phyloP scores from a whole-genome alignment of 345 rosid species.

The Boechera retrofracta region DNA sequence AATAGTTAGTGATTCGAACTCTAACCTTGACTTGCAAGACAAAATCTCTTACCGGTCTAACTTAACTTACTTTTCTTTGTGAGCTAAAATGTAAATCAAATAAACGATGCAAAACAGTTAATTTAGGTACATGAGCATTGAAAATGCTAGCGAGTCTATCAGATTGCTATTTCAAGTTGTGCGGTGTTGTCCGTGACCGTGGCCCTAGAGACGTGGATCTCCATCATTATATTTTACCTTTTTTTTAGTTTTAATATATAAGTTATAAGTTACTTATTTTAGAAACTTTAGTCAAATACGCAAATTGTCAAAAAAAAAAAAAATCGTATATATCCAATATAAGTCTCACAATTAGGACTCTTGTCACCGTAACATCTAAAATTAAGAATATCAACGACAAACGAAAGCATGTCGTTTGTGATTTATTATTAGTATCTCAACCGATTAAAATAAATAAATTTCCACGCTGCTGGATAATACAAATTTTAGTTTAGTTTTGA shows the following conservation, averaged over 20 bases:
- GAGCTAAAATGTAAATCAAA: neutral
- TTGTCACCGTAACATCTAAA: neutral
- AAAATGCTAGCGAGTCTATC: too few species aligned
- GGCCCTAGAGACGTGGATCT: constrained; percentile 2
- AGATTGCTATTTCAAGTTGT: neutral
- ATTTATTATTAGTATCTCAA: neutral
- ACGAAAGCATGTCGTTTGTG: neutral
- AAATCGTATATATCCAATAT: neutral
- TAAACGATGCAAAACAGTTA: too few species aligned
- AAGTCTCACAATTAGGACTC: neutral
- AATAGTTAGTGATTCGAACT: too few species aligned
- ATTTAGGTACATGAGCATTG: too few species aligned
- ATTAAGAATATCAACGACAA: neutral
- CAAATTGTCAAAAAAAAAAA: neutral
- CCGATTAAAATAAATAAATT: neutral
- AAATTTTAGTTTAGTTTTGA: neutral
- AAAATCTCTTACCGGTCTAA: too few species aligned
- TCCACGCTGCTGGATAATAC: neutral
- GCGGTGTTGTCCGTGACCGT: constrained; percentile 25
- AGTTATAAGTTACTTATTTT: neutral
- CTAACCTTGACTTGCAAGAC: too few species aligned
- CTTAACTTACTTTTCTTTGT: neutral
- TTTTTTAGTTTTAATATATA: neutral
- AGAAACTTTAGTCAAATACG: neutral
- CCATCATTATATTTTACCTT: neutral